phyloP scores from a whole-genome alignment of 139 green algal genomes.

The Pseudopediastrum boryanum region DNA sequence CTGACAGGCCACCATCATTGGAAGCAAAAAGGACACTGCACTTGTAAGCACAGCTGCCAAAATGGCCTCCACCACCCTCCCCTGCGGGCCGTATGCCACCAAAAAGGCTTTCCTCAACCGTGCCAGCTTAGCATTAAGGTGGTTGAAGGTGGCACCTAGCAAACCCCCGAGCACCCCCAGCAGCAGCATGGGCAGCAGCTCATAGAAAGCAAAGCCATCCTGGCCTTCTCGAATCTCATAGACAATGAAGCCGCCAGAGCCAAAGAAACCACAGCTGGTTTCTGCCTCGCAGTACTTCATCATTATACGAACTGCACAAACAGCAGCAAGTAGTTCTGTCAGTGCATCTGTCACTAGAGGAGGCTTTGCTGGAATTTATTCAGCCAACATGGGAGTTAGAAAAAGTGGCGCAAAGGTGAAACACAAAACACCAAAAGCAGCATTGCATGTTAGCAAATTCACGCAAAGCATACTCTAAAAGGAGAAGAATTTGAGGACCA shows the following conservation, averaged over 20 bases:
- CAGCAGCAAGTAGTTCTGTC: no score
- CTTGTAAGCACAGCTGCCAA: conserved; percentile 57
- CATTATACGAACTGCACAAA: conserved; percentile 53
- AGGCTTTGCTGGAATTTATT: no score
- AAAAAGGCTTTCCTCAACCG: conserved; percentile 55
- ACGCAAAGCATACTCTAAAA: no score
- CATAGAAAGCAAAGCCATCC: conserved; percentile 69
- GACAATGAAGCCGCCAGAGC: conserved; percentile 74
- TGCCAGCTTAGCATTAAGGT: conserved; percentile 61
- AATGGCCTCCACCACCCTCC: conserved; percentile 56
- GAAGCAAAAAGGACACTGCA: conserved; percentile 63
- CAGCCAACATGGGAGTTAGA: no score
- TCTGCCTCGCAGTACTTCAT: conserved; percentile 65
- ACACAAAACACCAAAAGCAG: no score
- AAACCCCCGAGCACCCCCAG: conserved; percentile 81
- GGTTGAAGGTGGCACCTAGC: conserved; percentile 74
- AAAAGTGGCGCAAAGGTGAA: no score
- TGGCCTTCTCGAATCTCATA: conserved; percentile 76
- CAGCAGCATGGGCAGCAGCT: conserved; percentile 81
- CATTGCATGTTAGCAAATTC: no score
- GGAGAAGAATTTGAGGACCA: no score
- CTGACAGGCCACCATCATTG: conserved; percentile 58
- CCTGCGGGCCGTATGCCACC: conserved; percentile 27
- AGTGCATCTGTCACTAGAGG: no score
- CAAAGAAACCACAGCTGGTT: conserved; percentile 75